Conservation (phyloP, 2,329 filamentous ascomycete genomes). For the Xylariaceae sp. region DNA sequence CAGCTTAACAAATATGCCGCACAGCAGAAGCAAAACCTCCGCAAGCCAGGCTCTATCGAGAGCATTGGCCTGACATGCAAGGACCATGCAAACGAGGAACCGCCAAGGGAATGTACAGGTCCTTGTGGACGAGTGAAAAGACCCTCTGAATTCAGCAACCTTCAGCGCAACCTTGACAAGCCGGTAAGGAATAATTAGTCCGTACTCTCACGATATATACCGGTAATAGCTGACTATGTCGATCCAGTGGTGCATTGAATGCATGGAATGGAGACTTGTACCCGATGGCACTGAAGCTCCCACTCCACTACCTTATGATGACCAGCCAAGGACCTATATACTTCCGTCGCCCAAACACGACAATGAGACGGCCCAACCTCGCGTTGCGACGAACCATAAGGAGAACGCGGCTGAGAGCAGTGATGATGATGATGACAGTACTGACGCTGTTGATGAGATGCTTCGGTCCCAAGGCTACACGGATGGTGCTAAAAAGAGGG, state of each 20-base stretch:
- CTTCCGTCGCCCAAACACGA: too few species aligned
- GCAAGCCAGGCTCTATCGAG: slow-evolving; percentile 7
- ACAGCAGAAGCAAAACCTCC: slow-evolving; percentile 9
- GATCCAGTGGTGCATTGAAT: slow-evolving; percentile 34
- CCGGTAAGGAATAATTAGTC: slow-evolving; percentile 25
- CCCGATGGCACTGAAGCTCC: slow-evolving; percentile 25
- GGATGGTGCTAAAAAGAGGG: too few species aligned
- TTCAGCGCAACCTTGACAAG: slow-evolving; percentile 27
- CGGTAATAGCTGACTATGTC: slow-evolving; percentile 5
- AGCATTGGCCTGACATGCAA: slow-evolving; percentile 16
- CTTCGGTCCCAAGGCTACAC: too few species aligned
- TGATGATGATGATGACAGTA: too few species aligned
- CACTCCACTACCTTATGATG: slow-evolving; percentile 21
- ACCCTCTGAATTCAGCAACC: slow-evolving; percentile 33
- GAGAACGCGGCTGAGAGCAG: too few species aligned
- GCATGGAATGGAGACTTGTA: slow-evolving; percentile 31
- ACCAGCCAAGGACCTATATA: too few species aligned
- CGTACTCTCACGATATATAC: neutral
- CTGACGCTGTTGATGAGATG: too few species aligned
- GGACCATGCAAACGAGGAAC: slow-evolving; percentile 6
- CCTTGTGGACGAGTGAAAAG: slow-evolving; percentile 30
- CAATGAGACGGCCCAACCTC: too few species aligned
- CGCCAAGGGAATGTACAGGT: slow-evolving; percentile 25
- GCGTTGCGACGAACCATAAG: too few species aligned
- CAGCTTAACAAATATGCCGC: slow-evolving; percentile 17